Conservation (phyloP, 2,329 filamentous ascomycete species). For the Tolypocladium tundrense region DNA sequence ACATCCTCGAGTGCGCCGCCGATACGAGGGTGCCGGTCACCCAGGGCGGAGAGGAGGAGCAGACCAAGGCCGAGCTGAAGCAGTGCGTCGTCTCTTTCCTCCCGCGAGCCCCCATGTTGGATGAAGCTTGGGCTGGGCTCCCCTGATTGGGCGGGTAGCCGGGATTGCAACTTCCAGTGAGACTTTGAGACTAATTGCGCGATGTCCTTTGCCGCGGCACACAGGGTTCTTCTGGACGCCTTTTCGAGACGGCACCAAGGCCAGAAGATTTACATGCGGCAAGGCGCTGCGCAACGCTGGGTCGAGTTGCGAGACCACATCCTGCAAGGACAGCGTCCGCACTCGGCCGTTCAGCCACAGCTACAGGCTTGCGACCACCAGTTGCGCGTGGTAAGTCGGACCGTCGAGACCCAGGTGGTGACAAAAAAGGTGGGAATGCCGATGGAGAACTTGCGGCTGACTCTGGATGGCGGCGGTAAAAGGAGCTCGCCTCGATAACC, state of each 20-base stretch:
- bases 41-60: slow-evolving; percentile 45
- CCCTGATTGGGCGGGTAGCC: neutral
- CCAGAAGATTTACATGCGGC: slow-evolving; percentile 54
- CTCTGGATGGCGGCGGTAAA: neutral
- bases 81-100: slow-evolving; percentile 35
- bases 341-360: slow-evolving; percentile 33
- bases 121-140: neutral
- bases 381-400: slow-evolving; percentile 40
- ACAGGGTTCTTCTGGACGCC: slow-evolving; percentile 48
- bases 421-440: neutral
- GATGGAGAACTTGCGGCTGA: neutral
- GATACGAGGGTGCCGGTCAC: slow-evolving; percentile 48
- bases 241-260: slow-evolving; percentile 51
- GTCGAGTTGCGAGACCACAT: slow-evolving; percentile 42
- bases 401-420: neutral
- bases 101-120: neutral
- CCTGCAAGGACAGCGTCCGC: slow-evolving; percentile 40
- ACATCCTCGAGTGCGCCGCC: slow-evolving; percentile 54
- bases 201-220: neutral
- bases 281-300: slow-evolving; percentile 51
- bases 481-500: slow-evolving; percentile 49
- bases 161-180: neutral
- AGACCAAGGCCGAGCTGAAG: slow-evolving; percentile 50
- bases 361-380: slow-evolving; percentile 46
- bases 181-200: neutral